These are phyloP conservation scores for Paramarasmius palmivorus DNA, from an alignment of 1,284 basidiomycete genomes.

Conservation along the genomic window DNA sequence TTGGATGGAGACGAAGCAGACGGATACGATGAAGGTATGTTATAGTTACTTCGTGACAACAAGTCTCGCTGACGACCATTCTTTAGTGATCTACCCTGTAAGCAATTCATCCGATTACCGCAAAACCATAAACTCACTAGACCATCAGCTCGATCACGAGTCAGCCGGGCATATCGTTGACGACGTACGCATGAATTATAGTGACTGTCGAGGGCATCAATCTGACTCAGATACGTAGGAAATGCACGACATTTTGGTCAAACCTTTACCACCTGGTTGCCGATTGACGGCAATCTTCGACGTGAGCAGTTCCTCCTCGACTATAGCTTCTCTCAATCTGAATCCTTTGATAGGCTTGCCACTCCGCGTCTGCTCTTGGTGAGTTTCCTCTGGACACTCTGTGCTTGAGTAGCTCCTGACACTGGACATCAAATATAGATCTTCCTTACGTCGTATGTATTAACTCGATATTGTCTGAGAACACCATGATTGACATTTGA, in stretches of 20 bases:
- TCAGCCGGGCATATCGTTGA: slow-evolving; percentile 76
- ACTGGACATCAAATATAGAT: slow-evolving; percentile 34
- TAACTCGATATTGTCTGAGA: not conserved
- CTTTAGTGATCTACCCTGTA: slow-evolving; percentile 80
- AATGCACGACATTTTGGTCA: slow-evolving; percentile 75
- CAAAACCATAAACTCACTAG: not conserved
- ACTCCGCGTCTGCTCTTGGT: slow-evolving; percentile 70
- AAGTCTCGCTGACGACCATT: slow-evolving; percentile 10
- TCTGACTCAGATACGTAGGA: slow-evolving; percentile 35
- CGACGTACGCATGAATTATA: slow-evolving; percentile 56
- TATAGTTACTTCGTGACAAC: too few relatives aligned
- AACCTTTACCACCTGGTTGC: slow-evolving; percentile 78
- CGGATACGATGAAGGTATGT: slow-evolving; percentile 65
- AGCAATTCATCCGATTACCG: slow-evolving; percentile 8
- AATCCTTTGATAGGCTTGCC: slow-evolving; percentile 49
- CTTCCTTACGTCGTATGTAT: slow-evolving; percentile 58
- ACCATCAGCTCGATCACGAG: slow-evolving; percentile 66
- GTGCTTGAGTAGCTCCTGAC: too few relatives aligned
- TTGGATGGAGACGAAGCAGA: slow-evolving; percentile 68
- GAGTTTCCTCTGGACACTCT: slow-evolving; percentile 19
- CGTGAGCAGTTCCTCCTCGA: slow-evolving; percentile 37
- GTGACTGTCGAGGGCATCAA: not conserved
- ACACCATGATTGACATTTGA: not conserved
- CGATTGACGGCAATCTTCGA: slow-evolving; percentile 90
- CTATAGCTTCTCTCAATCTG: not conserved